phyloP scores from a whole-genome alignment of 2,329 filamentous ascomycete genomes.

The Epichloe elymi region DNA sequence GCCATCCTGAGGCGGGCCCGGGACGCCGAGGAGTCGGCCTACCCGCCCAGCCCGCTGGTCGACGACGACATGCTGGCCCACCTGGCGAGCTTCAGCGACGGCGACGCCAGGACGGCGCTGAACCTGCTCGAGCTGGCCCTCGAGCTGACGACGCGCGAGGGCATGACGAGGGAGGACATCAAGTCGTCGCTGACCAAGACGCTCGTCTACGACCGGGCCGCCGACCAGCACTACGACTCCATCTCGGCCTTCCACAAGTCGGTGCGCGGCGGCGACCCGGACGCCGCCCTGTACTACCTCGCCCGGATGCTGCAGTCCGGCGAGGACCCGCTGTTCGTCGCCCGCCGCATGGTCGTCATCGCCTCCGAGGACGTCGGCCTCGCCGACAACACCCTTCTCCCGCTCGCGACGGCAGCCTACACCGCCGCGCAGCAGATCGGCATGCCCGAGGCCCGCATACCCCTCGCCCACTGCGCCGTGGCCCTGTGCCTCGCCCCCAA shows the following conservation, averaged over 20 bases:
- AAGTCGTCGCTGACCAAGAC: slow-evolving; percentile 81
- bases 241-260: slow-evolving; percentile 97
- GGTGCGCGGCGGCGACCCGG: slow-evolving; percentile 71
- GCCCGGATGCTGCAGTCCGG: slow-evolving; percentile 91
- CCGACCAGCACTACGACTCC: slow-evolving; percentile 94
- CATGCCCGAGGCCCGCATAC: slow-evolving; percentile 88
- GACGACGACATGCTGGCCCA: slow-evolving; percentile 69
- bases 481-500: slow-evolving; percentile 73
- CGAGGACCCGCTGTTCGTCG: slow-evolving; percentile 86
- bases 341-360: slow-evolving; percentile 84
- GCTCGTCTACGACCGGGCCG: slow-evolving; percentile 84
- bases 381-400: slow-evolving; percentile 72
- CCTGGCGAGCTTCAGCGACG: slow-evolving; percentile 76
- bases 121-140: slow-evolving; percentile 87
- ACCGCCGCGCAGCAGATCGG: slow-evolving; percentile 85
- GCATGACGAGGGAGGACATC: slow-evolving; percentile 61
- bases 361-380: slow-evolving; percentile 89
- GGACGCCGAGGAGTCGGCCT: slow-evolving; percentile 37
- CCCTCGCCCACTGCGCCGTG: slow-evolving; percentile 74
- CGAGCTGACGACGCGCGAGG: slow-evolving; percentile 45
- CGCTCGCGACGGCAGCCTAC: slow-evolving; percentile 75
- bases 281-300: slow-evolving; percentile 88
- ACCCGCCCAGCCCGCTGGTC: slow-evolving; percentile 42
- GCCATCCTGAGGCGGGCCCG: slow-evolving; percentile 68
- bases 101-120: slow-evolving; percentile 82